These are phyloP conservation scores for Tillandsia fasciculata DNA, from an alignment of 176 grass and related monocot species.

Conservation along the genomic window DNA sequence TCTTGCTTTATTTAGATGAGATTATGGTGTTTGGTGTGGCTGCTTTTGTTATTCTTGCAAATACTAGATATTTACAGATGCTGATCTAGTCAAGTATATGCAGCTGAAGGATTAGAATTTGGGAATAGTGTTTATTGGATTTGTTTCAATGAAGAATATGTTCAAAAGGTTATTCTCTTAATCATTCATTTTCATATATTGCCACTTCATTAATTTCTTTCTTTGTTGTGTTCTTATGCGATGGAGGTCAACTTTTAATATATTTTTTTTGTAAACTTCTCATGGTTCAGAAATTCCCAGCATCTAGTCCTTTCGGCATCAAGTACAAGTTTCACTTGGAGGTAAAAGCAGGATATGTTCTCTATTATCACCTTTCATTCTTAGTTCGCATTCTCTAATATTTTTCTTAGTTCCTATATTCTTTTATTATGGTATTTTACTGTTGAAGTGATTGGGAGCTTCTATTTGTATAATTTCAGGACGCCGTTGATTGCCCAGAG, in stretches of 20 bases:
- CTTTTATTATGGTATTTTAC: no score
- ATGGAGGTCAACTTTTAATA: background rate
- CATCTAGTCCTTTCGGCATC: constrained; percentile 81
- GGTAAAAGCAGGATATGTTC: constrained; percentile 29
- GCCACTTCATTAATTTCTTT: constrained; percentile 9
- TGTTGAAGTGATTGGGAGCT: no score
- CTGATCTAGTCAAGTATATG: constrained; percentile 8
- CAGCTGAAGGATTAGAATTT: constrained; percentile 92
- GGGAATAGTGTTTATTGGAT: constrained; percentile 86
- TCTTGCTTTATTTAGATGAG: background rate
- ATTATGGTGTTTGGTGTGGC: constrained; percentile 1
- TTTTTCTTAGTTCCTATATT: no score
- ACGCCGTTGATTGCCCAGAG: constrained; percentile 95
- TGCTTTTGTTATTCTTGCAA: constrained; percentile 7
- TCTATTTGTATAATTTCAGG: constrained; percentile 29
- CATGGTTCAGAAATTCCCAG: constrained; percentile 63
- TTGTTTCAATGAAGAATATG: constrained; percentile 71
- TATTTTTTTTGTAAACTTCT: constrained; percentile 6
- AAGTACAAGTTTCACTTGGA: constrained; percentile 97
- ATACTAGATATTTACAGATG: background rate
- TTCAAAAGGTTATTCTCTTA: constrained; percentile 39
- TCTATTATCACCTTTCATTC: background rate
- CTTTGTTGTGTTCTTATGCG: constrained; percentile 13
- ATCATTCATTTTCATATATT: constrained; percentile 7
- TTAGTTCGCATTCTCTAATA: background rate